These are phyloP conservation scores for Parathielavia appendiculata DNA, from an alignment of 495 filamentous ascomycete species.

Conservation along the genomic window DNA sequence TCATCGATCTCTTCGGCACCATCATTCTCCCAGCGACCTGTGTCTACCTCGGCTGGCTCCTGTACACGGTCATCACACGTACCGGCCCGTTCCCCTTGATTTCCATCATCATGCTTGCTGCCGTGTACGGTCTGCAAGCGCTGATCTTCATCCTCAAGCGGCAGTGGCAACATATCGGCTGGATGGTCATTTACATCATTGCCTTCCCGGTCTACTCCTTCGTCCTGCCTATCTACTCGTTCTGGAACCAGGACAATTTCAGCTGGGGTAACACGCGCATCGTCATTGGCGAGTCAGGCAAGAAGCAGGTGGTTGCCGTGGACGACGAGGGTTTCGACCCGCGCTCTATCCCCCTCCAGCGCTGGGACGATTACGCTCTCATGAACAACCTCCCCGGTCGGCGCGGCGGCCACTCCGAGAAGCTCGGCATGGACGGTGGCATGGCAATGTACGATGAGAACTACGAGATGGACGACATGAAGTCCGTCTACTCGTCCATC, in stretches of 20 bases:
- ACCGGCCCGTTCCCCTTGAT: constrained; percentile 77
- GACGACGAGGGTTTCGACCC: constrained; percentile 89
- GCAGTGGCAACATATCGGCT: constrained; percentile 96
- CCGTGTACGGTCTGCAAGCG: constrained; percentile 91
- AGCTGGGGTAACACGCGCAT: constrained; percentile 97
- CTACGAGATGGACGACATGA: constrained; percentile 97
- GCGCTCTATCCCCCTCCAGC: constrained; percentile 83
- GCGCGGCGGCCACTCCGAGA: constrained; percentile 68
- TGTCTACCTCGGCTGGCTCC: constrained; percentile 82
- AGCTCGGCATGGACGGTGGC: constrained; percentile 42
- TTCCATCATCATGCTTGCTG: constrained; percentile 81
- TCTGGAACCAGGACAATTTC: constrained; percentile 99
- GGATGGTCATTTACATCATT: constrained; percentile 97
- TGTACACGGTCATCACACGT: constrained; percentile 68
- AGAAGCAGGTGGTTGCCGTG: constrained; percentile 79
- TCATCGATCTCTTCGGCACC: constrained; percentile 91
- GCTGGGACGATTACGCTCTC: constrained; percentile 97
- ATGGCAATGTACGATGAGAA: constrained; percentile 58
- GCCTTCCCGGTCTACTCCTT: constrained; percentile 94
- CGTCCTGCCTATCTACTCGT: constrained; percentile 88
- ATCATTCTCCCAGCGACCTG: constrained; percentile 89
- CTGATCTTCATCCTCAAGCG: constrained; percentile 93
- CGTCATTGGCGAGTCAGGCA: constrained; percentile 88
- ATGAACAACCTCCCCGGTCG: constrained; percentile 86
- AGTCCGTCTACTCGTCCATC: constrained; percentile 90